Percentiles rank a stretch among this genome's conserved stretches.
phyloP scores from a whole-genome alignment of 352 stramenopile genomes.

The Globisporangium middletonii region DNA sequence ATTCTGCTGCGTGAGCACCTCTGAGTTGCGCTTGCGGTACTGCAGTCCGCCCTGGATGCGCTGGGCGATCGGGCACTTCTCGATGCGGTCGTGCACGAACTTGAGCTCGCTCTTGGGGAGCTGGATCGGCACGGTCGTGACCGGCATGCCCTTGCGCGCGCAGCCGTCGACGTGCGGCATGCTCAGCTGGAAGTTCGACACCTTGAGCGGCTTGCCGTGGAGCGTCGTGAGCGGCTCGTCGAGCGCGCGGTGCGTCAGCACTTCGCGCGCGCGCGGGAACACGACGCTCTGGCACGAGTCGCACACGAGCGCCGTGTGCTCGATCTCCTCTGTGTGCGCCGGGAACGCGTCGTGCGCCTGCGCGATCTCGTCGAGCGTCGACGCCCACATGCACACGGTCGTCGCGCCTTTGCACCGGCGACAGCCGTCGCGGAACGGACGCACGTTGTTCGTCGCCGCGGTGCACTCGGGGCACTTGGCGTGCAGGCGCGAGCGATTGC shows the following conservation, averaged over 20 bases:
- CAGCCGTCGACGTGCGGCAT: slow-evolving; percentile 88
- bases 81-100: slow-evolving; percentile 78
- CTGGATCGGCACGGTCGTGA: slow-evolving; percentile 57
- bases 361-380: slow-evolving; percentile 56
- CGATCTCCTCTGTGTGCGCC: slow-evolving; percentile 49
- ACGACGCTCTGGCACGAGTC: slow-evolving; percentile 66
- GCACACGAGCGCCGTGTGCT: slow-evolving; percentile 69
- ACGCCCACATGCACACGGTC: slow-evolving; percentile 65
- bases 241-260: slow-evolving; percentile 53
- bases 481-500: slow-evolving; percentile 20
- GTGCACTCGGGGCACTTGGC: slow-evolving; percentile 82
- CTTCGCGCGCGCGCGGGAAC: slow-evolving; percentile 66
- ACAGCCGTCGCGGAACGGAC: slow-evolving; percentile 80
- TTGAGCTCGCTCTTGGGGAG: slow-evolving; percentile 84
- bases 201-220: slow-evolving; percentile 59
- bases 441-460: slow-evolving; percentile 76
- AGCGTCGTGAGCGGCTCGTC: slow-evolving; percentile 42
- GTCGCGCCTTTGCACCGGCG: slow-evolving; percentile 74
- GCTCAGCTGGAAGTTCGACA: slow-evolving; percentile 81
- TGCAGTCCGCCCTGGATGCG: slow-evolving; percentile 50
- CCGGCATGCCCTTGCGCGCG: slow-evolving; percentile 73
- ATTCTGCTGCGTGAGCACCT: slow-evolving; percentile 61
- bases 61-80: slow-evolving; percentile 52
- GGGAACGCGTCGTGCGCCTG: slow-evolving; percentile 68
- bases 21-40: slow-evolving; percentile 50